phyloP scores from a whole-genome alignment of 1,284 basidiomycete genomes.

The Kalmanozyma brasiliensis region DNA sequence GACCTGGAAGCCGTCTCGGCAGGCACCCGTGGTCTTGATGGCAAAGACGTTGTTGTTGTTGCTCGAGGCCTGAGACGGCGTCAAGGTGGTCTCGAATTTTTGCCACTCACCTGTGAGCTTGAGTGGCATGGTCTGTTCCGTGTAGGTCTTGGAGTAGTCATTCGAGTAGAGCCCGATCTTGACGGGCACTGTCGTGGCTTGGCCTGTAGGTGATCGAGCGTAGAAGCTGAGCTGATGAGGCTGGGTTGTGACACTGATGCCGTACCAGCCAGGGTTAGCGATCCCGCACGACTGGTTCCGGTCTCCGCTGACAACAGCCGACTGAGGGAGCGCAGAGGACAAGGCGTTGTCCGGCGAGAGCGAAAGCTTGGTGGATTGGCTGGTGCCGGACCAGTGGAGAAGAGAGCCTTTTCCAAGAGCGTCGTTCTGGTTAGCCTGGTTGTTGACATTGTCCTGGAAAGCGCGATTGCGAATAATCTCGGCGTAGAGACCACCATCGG shows the following conservation, averaged over 20 bases:
- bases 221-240: constrained; percentile 42
- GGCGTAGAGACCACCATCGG: constrained; percentile 55
- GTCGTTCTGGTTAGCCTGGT: constrained; percentile 9
- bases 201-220: constrained; percentile 29
- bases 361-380: constrained; percentile 20
- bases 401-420: constrained; percentile 35
- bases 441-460: constrained; percentile 36
- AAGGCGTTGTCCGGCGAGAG: constrained; percentile 28
- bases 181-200: constrained; percentile 16
- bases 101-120: constrained; percentile 43
- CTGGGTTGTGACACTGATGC: constrained; percentile 37
- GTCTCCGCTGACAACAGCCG: constrained; percentile 21
- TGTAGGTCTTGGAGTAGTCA: constrained; percentile 20
- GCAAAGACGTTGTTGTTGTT: constrained; percentile 44
- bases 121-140: constrained; percentile 15
- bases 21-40: constrained; percentile 27
- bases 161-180: constrained; percentile 35
- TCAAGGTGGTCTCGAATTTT: constrained; percentile 31
- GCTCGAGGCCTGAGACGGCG: constrained; percentile 14
- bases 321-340: constrained; percentile 34
- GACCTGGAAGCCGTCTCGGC: constrained; percentile 36
- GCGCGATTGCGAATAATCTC: constrained; percentile 52
- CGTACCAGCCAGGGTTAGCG: constrained; percentile 40
- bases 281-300: constrained; percentile 30
- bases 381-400: constrained; percentile 23